phyloP scores from a whole-genome alignment of 176 grass and related monocot genomes.

The Rhynchospora pubera region DNA sequence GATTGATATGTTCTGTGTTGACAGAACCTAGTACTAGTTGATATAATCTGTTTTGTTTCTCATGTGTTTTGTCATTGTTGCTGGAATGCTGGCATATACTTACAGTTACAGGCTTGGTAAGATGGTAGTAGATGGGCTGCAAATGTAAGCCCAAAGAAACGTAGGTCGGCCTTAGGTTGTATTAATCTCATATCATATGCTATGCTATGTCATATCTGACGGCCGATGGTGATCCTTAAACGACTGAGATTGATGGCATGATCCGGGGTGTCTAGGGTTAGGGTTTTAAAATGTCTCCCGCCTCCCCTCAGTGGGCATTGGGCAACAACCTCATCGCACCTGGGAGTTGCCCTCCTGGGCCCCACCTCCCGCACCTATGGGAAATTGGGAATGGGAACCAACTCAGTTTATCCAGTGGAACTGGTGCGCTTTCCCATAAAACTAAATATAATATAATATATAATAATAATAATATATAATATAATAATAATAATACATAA shows the following conservation, averaged over 20 bases:
- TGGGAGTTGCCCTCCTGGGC: neutral
- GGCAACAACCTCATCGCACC: too few relatives aligned
- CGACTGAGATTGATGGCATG: conserved; percentile 1
- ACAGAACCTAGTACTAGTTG: too few relatives aligned
- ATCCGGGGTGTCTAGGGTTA: conserved; percentile 1
- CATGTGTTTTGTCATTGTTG: too few relatives aligned
- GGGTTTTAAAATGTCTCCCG: conserved; percentile 1
- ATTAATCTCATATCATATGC: too few relatives aligned
- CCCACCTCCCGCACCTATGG: conserved; percentile 5
- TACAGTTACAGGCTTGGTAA: neutral
- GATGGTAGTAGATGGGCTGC: neutral
- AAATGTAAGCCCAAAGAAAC: neutral
- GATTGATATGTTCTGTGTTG: too few relatives aligned
- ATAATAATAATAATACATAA: too few relatives aligned
- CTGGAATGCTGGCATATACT: too few relatives aligned
- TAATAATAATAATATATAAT: too few relatives aligned
- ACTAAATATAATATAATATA: too few relatives aligned
- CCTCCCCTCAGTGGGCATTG: conserved; percentile 12
- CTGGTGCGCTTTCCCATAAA: conserved; percentile 7
- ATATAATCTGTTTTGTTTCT: too few relatives aligned
- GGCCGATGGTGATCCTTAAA: neutral
- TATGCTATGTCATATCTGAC: neutral
- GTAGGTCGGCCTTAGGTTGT: neutral
- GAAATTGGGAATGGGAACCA: neutral
- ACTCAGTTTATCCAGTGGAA: neutral